Percentiles rank a stretch among this genome's conserved stretches.
Evolutionary conservation across 2,329 filamentous ascomycete genomes (phyloP).

Genomic region (Ustulina deusta): DNA sequence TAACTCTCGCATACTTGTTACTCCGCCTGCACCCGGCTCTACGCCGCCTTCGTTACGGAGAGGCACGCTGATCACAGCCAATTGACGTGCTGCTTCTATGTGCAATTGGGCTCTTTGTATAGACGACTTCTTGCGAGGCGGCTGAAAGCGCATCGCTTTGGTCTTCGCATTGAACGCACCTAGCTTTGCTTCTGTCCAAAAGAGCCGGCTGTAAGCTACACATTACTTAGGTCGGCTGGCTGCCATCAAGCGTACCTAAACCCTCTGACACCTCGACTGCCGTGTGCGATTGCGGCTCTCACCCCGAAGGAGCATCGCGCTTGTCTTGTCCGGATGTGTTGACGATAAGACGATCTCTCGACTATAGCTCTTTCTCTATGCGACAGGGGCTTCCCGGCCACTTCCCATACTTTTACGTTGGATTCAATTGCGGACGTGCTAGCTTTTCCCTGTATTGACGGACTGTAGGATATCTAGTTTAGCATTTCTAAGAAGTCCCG

Average conservation of each 20-base stretch:
- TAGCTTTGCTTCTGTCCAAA: constrained; percentile 28
- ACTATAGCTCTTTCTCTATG: constrained; percentile 17
- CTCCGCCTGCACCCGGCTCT: constrained; percentile 21
- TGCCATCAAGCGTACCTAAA: constrained; percentile 17
- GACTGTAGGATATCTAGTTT: constrained; percentile 28
- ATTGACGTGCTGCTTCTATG: constrained; percentile 35
- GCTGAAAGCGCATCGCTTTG: constrained; percentile 32
- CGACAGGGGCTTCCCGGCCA: constrained; percentile 11
- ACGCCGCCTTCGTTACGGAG: constrained; percentile 13
- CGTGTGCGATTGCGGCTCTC: constrained; percentile 20
- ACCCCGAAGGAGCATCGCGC: constrained; percentile 25
- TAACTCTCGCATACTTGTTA: constrained; percentile 15
- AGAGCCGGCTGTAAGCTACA: constrained; percentile 29
- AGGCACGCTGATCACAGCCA: constrained; percentile 27
- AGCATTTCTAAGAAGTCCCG: constrained; percentile 18
- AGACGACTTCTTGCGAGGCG: constrained; percentile 27
- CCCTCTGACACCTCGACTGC: constrained; percentile 20
- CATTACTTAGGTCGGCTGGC: constrained; percentile 19
- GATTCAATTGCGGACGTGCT: constrained; percentile 3
- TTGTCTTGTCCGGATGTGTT: constrained; percentile 29
- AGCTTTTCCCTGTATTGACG: constrained; percentile 30
- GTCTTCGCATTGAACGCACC: constrained; percentile 31
- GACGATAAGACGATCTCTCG: constrained; percentile 15
- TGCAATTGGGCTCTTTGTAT: constrained; percentile 38
- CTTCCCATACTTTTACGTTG: background rate